Percentiles rank a stretch among this genome's conserved stretches.
phyloP scores from a whole-genome alignment of 1,284 basidiomycete species.

The Vanrija pseudolonga region DNA sequence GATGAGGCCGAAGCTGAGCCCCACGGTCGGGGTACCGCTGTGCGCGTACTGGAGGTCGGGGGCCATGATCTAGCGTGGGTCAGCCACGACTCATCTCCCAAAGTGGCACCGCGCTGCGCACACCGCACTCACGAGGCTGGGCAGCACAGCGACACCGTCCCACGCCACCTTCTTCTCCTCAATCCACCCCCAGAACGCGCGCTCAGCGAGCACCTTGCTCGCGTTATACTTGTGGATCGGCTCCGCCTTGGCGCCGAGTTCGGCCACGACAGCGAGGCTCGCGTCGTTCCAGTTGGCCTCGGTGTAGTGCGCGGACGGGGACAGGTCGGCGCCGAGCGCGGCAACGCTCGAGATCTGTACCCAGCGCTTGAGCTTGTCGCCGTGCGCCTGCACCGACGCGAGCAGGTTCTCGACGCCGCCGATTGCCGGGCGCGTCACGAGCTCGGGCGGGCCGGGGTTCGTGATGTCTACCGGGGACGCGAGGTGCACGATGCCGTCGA shows the following conservation, averaged over 20 bases:
- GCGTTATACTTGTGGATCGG: constrained; percentile 6
- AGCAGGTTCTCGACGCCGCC: not conserved
- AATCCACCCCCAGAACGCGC: constrained; percentile 31
- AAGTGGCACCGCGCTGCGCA: no score
- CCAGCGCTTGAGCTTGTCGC: not conserved
- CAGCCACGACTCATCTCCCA: not conserved
- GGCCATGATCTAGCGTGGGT: not conserved
- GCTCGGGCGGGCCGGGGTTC: not conserved
- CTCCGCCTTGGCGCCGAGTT: constrained; percentile 1
- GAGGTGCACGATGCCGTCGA: constrained; percentile 56
- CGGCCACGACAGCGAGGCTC: not conserved
- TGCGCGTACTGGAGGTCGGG: not conserved
- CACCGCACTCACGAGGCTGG: constrained; percentile 1
- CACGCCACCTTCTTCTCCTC: not conserved
- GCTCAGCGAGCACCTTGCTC: constrained; percentile 30
- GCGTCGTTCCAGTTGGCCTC: constrained; percentile 9
- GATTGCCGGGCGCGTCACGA: constrained; percentile 4
- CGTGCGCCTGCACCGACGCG: not conserved
- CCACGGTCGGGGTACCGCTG: not conserved
- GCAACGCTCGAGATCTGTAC: not conserved
- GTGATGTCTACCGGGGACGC: constrained; percentile 15
- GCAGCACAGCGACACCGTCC: constrained; percentile 12
- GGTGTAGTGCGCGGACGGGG: not conserved
- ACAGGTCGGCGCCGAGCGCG: not conserved
- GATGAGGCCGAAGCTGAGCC: not conserved